Evolutionary conservation across 495 filamentous ascomycete genomes (phyloP), one percentile per base, ranked within the genome.

Genomic region (Penicillium cataractarum): DNA sequence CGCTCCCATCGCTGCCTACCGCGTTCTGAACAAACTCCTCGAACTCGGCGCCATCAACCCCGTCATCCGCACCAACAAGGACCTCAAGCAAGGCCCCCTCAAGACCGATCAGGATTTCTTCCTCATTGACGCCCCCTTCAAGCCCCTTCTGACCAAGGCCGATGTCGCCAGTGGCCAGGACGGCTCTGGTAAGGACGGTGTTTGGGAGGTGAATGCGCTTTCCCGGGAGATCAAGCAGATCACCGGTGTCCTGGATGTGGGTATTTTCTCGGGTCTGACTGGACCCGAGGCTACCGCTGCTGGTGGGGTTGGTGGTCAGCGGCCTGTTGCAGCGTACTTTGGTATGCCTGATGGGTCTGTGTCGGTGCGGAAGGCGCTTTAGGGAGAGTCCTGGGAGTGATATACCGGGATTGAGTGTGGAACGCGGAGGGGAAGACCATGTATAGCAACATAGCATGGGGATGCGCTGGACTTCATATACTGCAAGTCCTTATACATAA

Each of bases 61-160:
- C 9, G 76, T 73, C 17, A 81, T 98, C 48, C 87, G 95, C 33
- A 78, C 85, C 54, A 90, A 89, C 12, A 73, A 83, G 1, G 78
- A 86, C 33, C 80, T 81, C 22, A 96, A 96, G 78, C 86, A 89
- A 33, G 92, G 90, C 15, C 91, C 92, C 4, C 80, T 92, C 27
- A 90, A 96, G 69, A 98, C 96, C 13, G 95, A 99, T 76, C 96
- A 99, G 73, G 88, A 86, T 63, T 91, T 96, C 82, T 94, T 90
- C 82, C 90, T 99, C 61, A 86, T 99, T 65, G 95, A 98, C 70
- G 95, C 93, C 12, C 90, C 91, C 0, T 97, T 99, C 79, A 76
- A 80, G 37, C 82, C 88, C 10, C 79, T 97, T 29, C 77, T 90
- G 26, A 84, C 89, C 32, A 71, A 84, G 35, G 73, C 76, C 19